Conservation (phyloP, 345 rosid species). For the Ailanthus altissimus region DNA sequence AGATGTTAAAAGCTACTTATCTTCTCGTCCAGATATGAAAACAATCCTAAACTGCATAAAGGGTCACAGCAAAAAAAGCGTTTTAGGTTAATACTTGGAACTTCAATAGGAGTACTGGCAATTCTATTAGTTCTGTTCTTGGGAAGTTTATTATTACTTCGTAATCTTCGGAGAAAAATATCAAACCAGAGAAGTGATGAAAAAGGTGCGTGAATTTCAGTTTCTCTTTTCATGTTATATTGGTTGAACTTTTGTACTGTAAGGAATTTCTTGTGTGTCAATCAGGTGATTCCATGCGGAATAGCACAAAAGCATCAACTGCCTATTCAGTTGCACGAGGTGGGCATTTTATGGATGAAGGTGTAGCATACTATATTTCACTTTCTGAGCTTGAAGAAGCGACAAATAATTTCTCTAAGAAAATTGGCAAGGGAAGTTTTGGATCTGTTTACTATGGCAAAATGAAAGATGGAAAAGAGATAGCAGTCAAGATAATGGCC, state of each 20-base stretch:
- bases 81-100: conserved; percentile 57
- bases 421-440: conserved; percentile 92
- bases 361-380: conserved; percentile 67
- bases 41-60: conserved; percentile 63
- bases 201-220: conserved; percentile 46
- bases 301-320: conserved; percentile 49
- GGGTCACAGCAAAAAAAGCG: conserved; percentile 43
- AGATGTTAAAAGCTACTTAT: not conserved
- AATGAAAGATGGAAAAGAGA: conserved; percentile 95
- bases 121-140: conserved; percentile 49
- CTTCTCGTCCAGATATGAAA: conserved; percentile 54
- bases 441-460: conserved; percentile 90
- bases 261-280: conserved; percentile 19
- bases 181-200: conserved; percentile 34
- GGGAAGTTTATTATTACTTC: conserved; percentile 52
- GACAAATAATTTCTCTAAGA: conserved; percentile 64
- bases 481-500: conserved; percentile 85
- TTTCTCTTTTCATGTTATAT: conserved; percentile 7
- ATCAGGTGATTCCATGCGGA: conserved; percentile 52
- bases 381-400: conserved; percentile 81
- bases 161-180: conserved; percentile 35
- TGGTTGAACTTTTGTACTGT: conserved; percentile 5
- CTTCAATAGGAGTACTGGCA: conserved; percentile 52
- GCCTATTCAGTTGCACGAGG: conserved; percentile 62
- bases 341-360: conserved; percentile 73